These are phyloP conservation scores for Megacollybia marginata DNA, from an alignment of 768 basidiomycete genomes.

Conservation along the genomic window DNA sequence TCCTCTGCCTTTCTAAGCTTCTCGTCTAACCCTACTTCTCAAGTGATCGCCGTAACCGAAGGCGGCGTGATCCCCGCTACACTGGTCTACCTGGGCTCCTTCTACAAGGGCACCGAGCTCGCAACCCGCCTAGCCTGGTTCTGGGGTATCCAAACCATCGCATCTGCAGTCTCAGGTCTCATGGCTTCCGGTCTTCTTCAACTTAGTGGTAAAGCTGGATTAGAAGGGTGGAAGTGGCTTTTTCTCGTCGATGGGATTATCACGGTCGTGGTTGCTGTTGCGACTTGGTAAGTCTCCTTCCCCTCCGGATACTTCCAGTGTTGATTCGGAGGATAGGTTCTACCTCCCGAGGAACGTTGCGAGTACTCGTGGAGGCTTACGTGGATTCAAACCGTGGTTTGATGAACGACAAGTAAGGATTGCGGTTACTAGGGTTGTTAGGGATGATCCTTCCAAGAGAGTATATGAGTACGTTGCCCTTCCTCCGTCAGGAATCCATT, in stretches of 20 bases:
- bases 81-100: conserved; percentile 33
- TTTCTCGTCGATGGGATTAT: conserved; percentile 32
- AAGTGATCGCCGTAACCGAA: conserved; percentile 34
- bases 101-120: conserved; percentile 37
- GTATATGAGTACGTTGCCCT: conserved; percentile 25
- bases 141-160: conserved; percentile 32
- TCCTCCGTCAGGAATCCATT: not conserved
- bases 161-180: conserved; percentile 31
- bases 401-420: conserved; percentile 26
- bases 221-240: conserved; percentile 36
- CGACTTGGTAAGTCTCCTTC: conserved; percentile 21
- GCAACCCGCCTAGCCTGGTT: conserved; percentile 33
- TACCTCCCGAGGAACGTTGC: conserved; percentile 25
- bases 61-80: conserved; percentile 33
- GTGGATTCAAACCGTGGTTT: conserved; percentile 29
- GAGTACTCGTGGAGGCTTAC: conserved; percentile 21
- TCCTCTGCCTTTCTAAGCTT: not conserved
- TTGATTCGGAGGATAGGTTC: conserved; percentile 21
- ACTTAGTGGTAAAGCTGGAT: conserved; percentile 23
- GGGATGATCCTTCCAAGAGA: conserved; percentile 30
- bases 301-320: too few species aligned
- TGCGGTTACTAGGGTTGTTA: conserved; percentile 26
- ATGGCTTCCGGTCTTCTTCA: conserved; percentile 33
- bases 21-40: not conserved
- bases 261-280: conserved; percentile 25